Evolutionary conservation across 192 early-diverging fungal genomes (phyloP).

Genomic region (Podila verticillata): DNA sequence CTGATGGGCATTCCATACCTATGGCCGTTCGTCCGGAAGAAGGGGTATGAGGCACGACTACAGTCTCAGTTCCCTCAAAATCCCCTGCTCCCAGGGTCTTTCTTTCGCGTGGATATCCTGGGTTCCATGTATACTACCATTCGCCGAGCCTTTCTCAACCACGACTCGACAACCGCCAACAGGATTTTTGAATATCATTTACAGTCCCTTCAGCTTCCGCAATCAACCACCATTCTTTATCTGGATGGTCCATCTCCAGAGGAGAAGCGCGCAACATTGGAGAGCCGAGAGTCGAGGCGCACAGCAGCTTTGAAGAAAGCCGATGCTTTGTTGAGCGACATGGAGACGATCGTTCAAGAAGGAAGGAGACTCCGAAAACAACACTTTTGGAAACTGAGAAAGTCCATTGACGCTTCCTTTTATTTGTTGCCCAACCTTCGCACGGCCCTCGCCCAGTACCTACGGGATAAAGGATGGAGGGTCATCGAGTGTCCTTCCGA

Average conservation of each 20-base stretch:
- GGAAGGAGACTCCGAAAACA: neutral
- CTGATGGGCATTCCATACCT: neutral
- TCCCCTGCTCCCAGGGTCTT: neutral
- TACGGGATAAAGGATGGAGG: neutral
- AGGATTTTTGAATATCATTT: neutral
- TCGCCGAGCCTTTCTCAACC: neutral
- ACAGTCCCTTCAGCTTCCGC: neutral
- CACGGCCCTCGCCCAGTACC: neutral
- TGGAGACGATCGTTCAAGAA: neutral
- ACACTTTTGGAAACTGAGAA: neutral
- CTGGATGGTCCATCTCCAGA: neutral
- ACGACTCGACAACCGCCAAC: neutral
- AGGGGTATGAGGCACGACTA: neutral
- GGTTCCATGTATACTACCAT: neutral
- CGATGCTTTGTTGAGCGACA: too few species aligned
- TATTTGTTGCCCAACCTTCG: neutral
- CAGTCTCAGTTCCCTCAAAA: neutral
- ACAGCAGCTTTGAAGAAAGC: too few species aligned
- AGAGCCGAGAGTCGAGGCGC: neutral
- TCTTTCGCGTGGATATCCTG: neutral
- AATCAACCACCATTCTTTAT: neutral
- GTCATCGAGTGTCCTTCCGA: conserved; percentile 9
- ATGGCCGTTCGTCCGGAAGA: neutral
- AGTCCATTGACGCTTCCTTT: neutral
- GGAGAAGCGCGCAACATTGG: neutral